A percentile compares a stretch with the other conserved stretches of the same genome.
Conservation (phyloP, 1,284 basidiomycete species). For the Ceratobasidium sp. region DNA sequence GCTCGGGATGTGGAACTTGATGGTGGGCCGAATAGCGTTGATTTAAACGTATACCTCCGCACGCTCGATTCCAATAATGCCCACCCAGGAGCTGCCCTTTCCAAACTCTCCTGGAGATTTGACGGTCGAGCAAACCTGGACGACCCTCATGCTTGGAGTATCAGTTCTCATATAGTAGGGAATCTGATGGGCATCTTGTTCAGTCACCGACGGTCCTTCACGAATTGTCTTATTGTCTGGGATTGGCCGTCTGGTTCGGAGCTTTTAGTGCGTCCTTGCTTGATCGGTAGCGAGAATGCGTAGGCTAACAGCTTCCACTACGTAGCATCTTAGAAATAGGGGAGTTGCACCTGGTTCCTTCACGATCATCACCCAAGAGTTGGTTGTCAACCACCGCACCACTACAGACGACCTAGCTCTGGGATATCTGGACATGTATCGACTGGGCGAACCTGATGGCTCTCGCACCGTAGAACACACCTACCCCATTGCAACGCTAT, state of each 20-base stretch:
- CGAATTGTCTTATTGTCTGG: slow-evolving; percentile 4
- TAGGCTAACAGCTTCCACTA: background rate
- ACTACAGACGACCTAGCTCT: background rate
- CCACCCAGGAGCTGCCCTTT: slow-evolving; percentile 19
- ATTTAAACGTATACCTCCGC: slow-evolving; percentile 4
- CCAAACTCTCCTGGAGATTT: background rate
- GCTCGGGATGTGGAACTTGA: background rate
- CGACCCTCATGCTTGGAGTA: background rate
- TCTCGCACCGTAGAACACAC: background rate
- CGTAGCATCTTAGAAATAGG: background rate
- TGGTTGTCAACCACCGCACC: background rate
- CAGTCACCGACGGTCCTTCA: background rate
- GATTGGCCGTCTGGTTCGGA: slow-evolving; percentile 16
- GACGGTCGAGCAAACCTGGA: too few relatives aligned
- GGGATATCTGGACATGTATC: background rate
- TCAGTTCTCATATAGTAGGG: slow-evolving; percentile 1
- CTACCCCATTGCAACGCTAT: background rate
- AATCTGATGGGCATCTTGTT: slow-evolving; percentile 11
- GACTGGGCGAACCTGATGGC: background rate
- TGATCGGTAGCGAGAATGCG: background rate
- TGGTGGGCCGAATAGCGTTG: background rate
- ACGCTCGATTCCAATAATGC: slow-evolving; percentile 8
- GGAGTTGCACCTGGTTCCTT: background rate
- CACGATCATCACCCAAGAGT: background rate
- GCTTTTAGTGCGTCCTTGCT: background rate